Conservation (phyloP, 306 rosid genomes). For the Leucaena leucocephala region DNA sequence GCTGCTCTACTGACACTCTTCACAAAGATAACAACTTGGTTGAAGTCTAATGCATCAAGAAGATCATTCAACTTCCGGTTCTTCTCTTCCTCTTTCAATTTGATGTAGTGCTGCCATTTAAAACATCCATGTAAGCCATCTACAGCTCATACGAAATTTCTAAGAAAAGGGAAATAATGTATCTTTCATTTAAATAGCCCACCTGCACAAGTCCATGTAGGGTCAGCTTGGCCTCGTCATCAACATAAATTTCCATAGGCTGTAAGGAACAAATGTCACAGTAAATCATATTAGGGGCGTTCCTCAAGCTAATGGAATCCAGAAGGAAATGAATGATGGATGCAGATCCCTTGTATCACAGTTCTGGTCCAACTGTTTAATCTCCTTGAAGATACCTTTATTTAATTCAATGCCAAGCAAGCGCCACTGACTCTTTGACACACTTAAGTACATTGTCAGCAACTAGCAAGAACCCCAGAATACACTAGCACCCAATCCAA, state of each 20-base stretch:
- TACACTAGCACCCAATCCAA: conserved; percentile 20
- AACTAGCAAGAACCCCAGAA: conserved; percentile 41
- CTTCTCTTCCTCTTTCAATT: conserved; percentile 90
- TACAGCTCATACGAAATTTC: conserved; percentile 5
- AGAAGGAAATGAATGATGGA: conserved; percentile 85
- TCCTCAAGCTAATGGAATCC: conserved; percentile 91
- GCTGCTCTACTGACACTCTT: conserved; percentile 98
- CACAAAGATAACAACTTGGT: conserved; percentile 95
- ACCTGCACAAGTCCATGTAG: conserved; percentile 99
- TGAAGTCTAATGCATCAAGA: conserved; percentile 96
- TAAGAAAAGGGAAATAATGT: background rate
- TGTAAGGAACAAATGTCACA: conserved; percentile 95
- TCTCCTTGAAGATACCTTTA: conserved; percentile 64
- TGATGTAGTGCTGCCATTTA: conserved; percentile 93
- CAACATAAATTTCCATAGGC: conserved; percentile 99
- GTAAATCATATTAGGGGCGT: conserved; percentile 87
- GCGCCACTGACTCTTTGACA: conserved; percentile 47
- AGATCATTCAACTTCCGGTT: conserved; percentile 97
- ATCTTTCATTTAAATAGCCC: background rate
- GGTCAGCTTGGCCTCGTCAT: conserved; percentile 97
- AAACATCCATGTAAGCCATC: conserved; percentile 35
- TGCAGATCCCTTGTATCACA: conserved; percentile 76
- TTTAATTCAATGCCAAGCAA: conserved; percentile 54
- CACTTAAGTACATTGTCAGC: conserved; percentile 49
- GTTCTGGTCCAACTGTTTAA: conserved; percentile 67